A percentile compares a stretch with the other conserved stretches of the same genome.
Conservation (phyloP, 2,329 filamentous ascomycete genomes). For the Zasmidium citrigriseum region DNA sequence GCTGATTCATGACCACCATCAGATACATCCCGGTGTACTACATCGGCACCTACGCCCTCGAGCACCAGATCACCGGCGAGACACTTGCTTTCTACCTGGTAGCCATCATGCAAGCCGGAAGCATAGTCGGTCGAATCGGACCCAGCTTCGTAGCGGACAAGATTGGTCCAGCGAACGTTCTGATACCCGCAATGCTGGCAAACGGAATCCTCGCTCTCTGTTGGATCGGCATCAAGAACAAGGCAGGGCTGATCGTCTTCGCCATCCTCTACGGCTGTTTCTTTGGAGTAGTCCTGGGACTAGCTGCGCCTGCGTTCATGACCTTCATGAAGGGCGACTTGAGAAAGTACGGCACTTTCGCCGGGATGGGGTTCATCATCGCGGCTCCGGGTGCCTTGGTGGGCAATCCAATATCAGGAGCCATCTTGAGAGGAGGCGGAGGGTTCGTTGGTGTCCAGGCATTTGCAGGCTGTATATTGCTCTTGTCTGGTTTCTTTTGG, state of each 20-base stretch:
- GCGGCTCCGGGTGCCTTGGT: conserved; percentile 52
- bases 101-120: conserved; percentile 64
- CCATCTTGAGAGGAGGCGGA: conserved; percentile 39
- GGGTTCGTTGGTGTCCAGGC: conserved; percentile 23
- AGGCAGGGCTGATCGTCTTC: conserved; percentile 17
- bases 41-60: conserved; percentile 59
- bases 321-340: conserved; percentile 39
- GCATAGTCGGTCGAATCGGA: conserved; percentile 56
- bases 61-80: conserved; percentile 43
- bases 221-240: conserved; percentile 19
- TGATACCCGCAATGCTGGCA: conserved; percentile 38
- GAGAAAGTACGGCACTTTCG: conserved; percentile 50
- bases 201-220: conserved; percentile 16
- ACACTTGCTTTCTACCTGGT: conserved; percentile 65
- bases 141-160: conserved; percentile 60
- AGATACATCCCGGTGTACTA: conserved; percentile 54
- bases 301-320: conserved; percentile 50
- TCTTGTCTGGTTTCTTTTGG: neutral
- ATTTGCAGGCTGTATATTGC: conserved; percentile 24
- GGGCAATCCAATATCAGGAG: conserved; percentile 59
- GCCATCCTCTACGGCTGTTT: conserved; percentile 21
- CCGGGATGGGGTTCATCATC: conserved; percentile 58
- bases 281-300: conserved; percentile 25
- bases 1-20: no score
- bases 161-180: conserved; percentile 56